phyloP scores from a whole-genome alignment of 2,329 filamentous ascomycete genomes.

The Dothistroma pini region DNA sequence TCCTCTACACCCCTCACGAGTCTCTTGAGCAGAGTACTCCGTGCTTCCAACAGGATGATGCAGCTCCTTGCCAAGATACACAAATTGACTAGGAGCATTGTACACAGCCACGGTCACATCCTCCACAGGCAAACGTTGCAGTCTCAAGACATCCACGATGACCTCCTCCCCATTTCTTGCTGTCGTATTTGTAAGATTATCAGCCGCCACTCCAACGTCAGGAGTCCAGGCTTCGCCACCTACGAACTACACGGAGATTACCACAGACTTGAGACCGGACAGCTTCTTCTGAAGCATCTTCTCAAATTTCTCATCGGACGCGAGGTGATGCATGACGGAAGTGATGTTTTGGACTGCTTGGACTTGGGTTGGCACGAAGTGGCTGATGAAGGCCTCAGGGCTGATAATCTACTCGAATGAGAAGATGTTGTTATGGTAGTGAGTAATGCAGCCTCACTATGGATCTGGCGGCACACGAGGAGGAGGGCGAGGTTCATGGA shows the following conservation, averaged over 20 bases:
- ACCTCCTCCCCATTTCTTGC: background rate
- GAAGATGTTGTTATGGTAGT: constrained; percentile 1
- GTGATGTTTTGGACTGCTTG: background rate
- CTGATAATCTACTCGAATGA: background rate
- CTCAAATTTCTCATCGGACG: background rate
- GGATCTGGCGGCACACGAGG: background rate
- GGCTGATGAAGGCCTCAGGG: background rate
- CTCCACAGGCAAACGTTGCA: background rate
- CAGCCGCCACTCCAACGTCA: background rate
- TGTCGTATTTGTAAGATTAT: background rate
- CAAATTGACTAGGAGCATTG: background rate
- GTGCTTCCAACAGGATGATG: no score
- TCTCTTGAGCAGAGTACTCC: background rate
- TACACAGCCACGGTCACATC: background rate
- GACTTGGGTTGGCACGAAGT: constrained; percentile 1
- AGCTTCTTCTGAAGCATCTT: background rate
- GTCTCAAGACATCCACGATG: background rate
- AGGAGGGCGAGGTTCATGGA: background rate
- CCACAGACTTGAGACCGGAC: background rate
- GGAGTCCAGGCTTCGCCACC: background rate
- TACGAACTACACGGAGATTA: background rate
- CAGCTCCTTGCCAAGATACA: background rate
- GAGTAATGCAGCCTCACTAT: no score
- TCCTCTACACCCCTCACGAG: background rate
- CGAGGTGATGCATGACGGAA: background rate